A percentile compares a stretch with the other conserved stretches of the same genome.
Conservation (phyloP, 2,329 filamentous ascomycete genomes). For the Pseudohalonectria lignicola region DNA sequence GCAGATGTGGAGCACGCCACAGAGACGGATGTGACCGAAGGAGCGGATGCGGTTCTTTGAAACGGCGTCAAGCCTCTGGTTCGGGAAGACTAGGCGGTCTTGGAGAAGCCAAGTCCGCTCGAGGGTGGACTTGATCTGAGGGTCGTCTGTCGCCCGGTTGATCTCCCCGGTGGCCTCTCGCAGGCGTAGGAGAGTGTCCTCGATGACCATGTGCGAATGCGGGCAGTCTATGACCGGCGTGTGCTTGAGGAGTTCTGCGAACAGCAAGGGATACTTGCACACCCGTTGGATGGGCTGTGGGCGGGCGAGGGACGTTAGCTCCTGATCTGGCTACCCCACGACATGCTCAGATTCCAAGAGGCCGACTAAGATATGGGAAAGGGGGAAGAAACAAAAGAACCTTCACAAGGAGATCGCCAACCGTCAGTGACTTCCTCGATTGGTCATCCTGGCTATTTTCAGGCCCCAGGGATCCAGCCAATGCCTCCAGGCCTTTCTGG, state of each 20-base stretch:
- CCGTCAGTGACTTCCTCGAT: conserved; percentile 65
- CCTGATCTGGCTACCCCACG: too few species aligned
- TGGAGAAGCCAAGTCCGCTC: conserved; percentile 80
- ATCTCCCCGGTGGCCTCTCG: conserved; percentile 69
- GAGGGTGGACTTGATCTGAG: conserved; percentile 55
- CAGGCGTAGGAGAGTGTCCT: conserved; percentile 59
- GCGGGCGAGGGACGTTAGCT: too few species aligned
- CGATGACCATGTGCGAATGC: conserved; percentile 68
- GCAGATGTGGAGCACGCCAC: conserved; percentile 72
- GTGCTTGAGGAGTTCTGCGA: conserved; percentile 70
- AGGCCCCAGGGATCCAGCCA: conserved; percentile 66
- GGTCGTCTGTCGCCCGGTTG: conserved; percentile 74
- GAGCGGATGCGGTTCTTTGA: conserved; percentile 61
- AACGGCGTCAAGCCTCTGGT: conserved; percentile 42
- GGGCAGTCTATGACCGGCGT: conserved; percentile 82
- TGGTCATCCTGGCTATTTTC: conserved; percentile 51
- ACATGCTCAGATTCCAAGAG: too few species aligned
- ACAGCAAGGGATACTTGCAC: conserved; percentile 82
- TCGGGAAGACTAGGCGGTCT: conserved; percentile 64
- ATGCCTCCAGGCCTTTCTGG: conserved; percentile 73
- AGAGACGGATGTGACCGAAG: conserved; percentile 71
- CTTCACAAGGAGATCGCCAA: conserved; percentile 86
- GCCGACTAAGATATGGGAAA: too few species aligned
- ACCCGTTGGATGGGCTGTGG: conserved; percentile 78
- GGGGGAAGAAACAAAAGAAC: too few species aligned